These are phyloP conservation scores for Eragrostis curvula DNA, from an alignment of 176 grass and related monocot species.

Conservation along the genomic window DNA sequence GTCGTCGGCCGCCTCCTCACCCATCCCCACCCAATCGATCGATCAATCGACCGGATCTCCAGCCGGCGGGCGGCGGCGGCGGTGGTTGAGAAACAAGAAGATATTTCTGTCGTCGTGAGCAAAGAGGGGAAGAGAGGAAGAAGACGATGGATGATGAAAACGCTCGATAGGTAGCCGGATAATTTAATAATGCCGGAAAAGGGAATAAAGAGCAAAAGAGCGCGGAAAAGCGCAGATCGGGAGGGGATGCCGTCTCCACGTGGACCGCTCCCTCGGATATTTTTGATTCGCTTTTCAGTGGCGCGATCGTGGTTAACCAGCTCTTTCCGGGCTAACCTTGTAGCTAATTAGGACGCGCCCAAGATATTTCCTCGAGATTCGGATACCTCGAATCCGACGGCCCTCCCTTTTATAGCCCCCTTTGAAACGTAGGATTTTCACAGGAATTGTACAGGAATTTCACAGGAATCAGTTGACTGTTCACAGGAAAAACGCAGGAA, in stretches of 20 bases:
- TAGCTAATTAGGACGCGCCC: neutral
- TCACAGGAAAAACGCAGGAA: too few species aligned
- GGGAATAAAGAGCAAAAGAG: constrained; percentile 21
- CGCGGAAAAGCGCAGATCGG: constrained; percentile 37
- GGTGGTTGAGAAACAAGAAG: neutral
- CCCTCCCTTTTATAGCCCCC: too few species aligned
- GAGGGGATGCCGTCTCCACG: constrained; percentile 30
- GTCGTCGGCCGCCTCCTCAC: constrained; percentile 46
- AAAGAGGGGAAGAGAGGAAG: neutral
- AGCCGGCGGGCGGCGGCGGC: neutral
- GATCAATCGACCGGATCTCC: neutral
- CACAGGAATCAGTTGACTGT: too few species aligned
- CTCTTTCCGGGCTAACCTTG: neutral
- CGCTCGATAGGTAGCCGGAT: neutral
- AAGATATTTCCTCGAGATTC: constrained; percentile 41
- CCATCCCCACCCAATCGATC: constrained; percentile 28
- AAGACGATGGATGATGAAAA: neutral
- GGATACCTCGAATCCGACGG: neutral
- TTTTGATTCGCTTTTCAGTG: constrained; percentile 52
- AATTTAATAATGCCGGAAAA: constrained; percentile 32
- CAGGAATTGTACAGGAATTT: too few species aligned
- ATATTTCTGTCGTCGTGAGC: neutral
- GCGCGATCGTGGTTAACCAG: constrained; percentile 3
- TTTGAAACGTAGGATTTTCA: too few species aligned
- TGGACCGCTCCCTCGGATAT: constrained; percentile 60